These are phyloP conservation scores for Phytophthora palmivora DNA, from an alignment of 352 stramenopile species.

Conservation along the genomic window DNA sequence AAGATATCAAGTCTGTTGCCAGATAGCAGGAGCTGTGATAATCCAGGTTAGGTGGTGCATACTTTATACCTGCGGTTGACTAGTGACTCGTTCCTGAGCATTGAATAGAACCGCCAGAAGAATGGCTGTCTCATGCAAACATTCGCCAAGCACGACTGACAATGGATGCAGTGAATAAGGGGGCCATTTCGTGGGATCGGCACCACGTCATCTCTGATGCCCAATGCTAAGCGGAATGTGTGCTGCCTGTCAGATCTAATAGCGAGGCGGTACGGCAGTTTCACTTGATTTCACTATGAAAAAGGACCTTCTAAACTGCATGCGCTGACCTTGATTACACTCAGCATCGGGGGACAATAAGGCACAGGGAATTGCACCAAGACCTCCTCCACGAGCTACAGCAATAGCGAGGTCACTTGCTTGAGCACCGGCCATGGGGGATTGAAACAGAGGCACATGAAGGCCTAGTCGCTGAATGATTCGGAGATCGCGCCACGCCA, in stretches of 20 bases:
- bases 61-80: too few relatives aligned
- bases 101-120: too few relatives aligned
- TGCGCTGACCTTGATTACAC: slow-evolving; percentile 34
- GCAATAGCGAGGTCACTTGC: slow-evolving; percentile 40
- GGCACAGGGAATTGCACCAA: slow-evolving; percentile 59
- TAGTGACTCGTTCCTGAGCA: too few relatives aligned
- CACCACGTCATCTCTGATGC: too few relatives aligned
- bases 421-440: slow-evolving; percentile 61
- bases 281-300: slow-evolving; percentile 10
- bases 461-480: slow-evolving; percentile 31
- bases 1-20: too few relatives aligned
- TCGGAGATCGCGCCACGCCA: slow-evolving; percentile 39
- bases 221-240: slow-evolving; percentile 1
- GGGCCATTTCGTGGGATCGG: too few relatives aligned
- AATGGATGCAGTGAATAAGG: too few relatives aligned
- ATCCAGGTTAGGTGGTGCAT: too few relatives aligned
- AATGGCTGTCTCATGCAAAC: too few relatives aligned
- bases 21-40: too few relatives aligned
- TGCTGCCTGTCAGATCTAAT: slow-evolving; percentile 6
- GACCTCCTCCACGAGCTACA: slow-evolving; percentile 38
- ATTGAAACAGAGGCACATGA: slow-evolving; percentile 47
- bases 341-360: slow-evolving; percentile 38
- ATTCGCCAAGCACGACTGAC: too few relatives aligned
- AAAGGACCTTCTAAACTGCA: too few relatives aligned
- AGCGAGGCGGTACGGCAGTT: background rate